These are phyloP conservation scores for Apiotrichum gracile DNA, from an alignment of 1,284 basidiomycete genomes.

Conservation along the genomic window DNA sequence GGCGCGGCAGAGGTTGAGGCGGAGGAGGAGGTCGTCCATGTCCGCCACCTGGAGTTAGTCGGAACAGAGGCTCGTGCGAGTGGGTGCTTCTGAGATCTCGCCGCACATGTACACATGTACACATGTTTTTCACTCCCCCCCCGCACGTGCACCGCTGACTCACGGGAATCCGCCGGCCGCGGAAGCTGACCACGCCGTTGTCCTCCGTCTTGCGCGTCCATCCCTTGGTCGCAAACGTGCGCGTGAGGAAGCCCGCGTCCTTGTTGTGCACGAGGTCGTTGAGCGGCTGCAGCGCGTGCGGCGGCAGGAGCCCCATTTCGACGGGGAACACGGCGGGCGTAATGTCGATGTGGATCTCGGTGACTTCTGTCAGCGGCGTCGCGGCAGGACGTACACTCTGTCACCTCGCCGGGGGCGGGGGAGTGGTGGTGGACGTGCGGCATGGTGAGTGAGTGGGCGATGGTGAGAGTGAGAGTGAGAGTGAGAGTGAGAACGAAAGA, in stretches of 20 bases:
- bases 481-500: too few species aligned
- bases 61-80: too few species aligned
- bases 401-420: too few species aligned
- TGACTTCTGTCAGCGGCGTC: neutral
- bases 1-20: neutral
- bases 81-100: too few species aligned
- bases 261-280: neutral
- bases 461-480: too few species aligned
- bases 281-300: neutral
- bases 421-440: too few species aligned
- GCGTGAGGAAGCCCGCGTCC: neutral
- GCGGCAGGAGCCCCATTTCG: neutral
- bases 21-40: slow-evolving; percentile 1
- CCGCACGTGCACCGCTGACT: neutral
- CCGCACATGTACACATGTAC: too few species aligned
- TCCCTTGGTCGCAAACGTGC: neutral
- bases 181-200: neutral
- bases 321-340: neutral
- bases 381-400: too few species aligned
- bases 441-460: too few species aligned
- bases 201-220: neutral
- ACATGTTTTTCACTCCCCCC: neutral
- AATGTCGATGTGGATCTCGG: neutral
- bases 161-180: neutral
- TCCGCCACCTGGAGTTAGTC: neutral